Base-by-base conservation (phyloP, 75 land plant species). In the Sequoiadendron giganteum region DNA sequence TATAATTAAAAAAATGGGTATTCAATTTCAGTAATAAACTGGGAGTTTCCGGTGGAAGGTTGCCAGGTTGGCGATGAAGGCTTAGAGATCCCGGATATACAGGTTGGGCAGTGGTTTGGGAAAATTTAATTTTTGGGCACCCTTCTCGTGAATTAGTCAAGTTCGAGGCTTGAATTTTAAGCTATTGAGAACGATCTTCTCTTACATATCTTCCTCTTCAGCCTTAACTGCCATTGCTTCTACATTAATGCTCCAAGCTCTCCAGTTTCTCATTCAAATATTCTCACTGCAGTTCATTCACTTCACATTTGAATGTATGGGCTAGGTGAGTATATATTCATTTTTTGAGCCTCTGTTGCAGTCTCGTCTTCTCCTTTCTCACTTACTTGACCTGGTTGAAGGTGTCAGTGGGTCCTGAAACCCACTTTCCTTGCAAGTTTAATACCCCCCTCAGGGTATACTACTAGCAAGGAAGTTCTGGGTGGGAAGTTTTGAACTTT, bases 101-200 rank as follows among this genome's bases (percentile, higher is more conserved):
- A 36, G 38, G 79, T 36, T 19, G 40, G 7, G 40, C 42, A 76
- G 0, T 78, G 38, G 42, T 40, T 13, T 38, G 19, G 5, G 81
- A 15, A 21, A 18, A 39, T 16, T 78, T 78, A 1, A 34, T 76
- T 76, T 78, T 21, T 78, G 81, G 81, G 19, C 81, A 78, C 81
- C 81, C 34, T 78, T 78, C 43, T 78, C 81, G 81, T 78, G 81
- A 78, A 78, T 38, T 13, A 76, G 39, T 76, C 79, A 36, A 76
- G 38, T 76, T 34, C 3, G 79, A 76, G 79, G 16, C 79, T 76
- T 76, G 34, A 3, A 34, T 76, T 76, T 76, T 4, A 76, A 76
- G 79, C 15, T 9, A 76, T 14, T 32, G 18, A 13, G 39, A 15
- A 16, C 3, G 9, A 38, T 76, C 14, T 34, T 4, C 34, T 34